Evolutionary conservation across 1,139 yeast species (phyloP), one percentile per base, ranked within the genome.

Genomic region (Candida tropicalis): DNA sequence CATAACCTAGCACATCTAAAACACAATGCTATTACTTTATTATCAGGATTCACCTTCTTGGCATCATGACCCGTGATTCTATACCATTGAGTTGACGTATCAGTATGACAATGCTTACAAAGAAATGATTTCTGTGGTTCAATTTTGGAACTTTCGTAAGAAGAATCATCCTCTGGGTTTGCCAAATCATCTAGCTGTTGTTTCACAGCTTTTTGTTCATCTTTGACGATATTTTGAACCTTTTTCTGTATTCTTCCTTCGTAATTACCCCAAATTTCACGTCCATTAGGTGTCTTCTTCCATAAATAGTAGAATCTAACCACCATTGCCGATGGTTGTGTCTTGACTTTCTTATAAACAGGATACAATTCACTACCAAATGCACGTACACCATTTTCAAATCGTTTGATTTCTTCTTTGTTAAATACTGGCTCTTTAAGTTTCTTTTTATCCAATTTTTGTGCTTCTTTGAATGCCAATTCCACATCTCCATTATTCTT

Each of bases 271-370:
- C 97, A 89, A 12, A 87, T 86, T 40, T 65, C 58, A 50, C 77
- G 80, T 0, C 98, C 98, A 43, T 74, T 74, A 24, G 77, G 70
- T 0, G 97, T 84, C 61, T 91, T 91, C 62, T 91, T 91, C 98
- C 98, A 91, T 41, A 87, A 67, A 56, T 91, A 91, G 57, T 88
- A 91, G 58, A 77, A 91, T 42, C 97, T 66, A 1, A 91, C 97
- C 49, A 90, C 75, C 82, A 84, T 87, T 0, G 91, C 77, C 42
- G 82, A 69, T 0, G 88, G 71, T 52, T 87, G 95, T 0, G 90
- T 75, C 33, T 76, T 76, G 5, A 91, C 95, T 49, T 75, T 77
- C 56, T 82, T 78, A 52, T 63, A 79, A 0, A 88, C 95, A 2
- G 87, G 89, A 56, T 81, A 82, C 17, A 91, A 64, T 57, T 91